Conservation (phyloP, 2,329 filamentous ascomycete genomes). For the Diaporthe caulivora region DNA sequence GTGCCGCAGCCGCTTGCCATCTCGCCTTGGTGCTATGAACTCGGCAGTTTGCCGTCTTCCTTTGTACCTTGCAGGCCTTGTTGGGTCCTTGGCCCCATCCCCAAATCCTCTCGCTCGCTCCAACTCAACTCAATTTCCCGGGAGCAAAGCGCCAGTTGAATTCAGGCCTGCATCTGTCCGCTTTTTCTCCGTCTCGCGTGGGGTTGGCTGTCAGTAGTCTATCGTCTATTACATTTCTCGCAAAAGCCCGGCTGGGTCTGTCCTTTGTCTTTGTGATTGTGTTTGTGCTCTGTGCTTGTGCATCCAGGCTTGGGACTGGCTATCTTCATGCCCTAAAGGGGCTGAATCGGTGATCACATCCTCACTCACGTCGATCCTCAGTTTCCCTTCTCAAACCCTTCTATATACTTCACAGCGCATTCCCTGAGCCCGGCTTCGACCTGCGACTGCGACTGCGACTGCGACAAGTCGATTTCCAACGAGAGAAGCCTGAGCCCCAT, state of each 20-base stretch:
- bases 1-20: conserved; percentile 24
- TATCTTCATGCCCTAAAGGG: conserved; percentile 29
- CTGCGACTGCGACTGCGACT: background rate
- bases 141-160: conserved; percentile 2
- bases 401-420: conserved; percentile 21
- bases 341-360: conserved; percentile 20
- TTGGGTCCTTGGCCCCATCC: background rate
- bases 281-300: conserved; percentile 8
- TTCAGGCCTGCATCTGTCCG: conserved; percentile 14
- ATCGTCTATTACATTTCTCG: conserved; percentile 14
- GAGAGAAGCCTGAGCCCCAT: conserved; percentile 1
- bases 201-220: conserved; percentile 18
- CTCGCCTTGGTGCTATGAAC: background rate
- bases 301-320: conserved; percentile 28
- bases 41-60: conserved; percentile 19
- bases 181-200: conserved; percentile 13
- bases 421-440: conserved; percentile 14
- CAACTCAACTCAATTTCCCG: conserved; percentile 23
- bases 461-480: background rate
- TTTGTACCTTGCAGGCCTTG: conserved; percentile 7
- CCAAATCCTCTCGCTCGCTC: background rate
- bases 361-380: conserved; percentile 18
- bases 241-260: conserved; percentile 6
- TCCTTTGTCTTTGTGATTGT: background rate
- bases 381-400: background rate